Percentiles rank a stretch among this genome's conserved stretches.
phyloP scores from a whole-genome alignment of 371 early-diverging fungal genomes.

The Fennellomyces sp. region DNA sequence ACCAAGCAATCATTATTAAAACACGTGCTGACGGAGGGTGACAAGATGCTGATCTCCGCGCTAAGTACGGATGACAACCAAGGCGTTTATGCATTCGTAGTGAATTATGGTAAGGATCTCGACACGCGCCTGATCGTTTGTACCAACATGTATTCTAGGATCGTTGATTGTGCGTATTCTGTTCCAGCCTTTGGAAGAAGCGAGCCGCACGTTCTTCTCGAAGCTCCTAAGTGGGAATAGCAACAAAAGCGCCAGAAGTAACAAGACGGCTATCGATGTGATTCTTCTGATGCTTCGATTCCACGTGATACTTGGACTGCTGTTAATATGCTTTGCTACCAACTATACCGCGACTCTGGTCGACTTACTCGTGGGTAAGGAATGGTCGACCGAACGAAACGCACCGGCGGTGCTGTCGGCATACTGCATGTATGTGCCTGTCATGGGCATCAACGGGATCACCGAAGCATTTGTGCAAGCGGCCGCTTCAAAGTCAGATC shows the following conservation, averaged over 20 bases:
- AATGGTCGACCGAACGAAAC: conserved; percentile 58
- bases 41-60: conserved; percentile 83
- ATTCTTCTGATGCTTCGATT: conserved; percentile 71
- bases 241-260: conserved; percentile 4
- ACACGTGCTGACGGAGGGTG: conserved; percentile 93
- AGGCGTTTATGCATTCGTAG: conserved; percentile 85
- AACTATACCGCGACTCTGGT: conserved; percentile 81
- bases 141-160: conserved; percentile 44
- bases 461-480: conserved; percentile 93
- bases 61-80: conserved; percentile 63
- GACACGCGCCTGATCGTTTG: neutral
- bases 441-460: conserved; percentile 95
- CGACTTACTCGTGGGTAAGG: conserved; percentile 67
- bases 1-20: conserved; percentile 88
- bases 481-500: conserved; percentile 67
- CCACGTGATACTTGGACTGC: conserved; percentile 77
- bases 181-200: conserved; percentile 95
- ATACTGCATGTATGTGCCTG: conserved; percentile 89
- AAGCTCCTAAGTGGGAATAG: conserved; percentile 37
- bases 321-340: conserved; percentile 84
- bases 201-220: conserved; percentile 82
- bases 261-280: conserved; percentile 45
- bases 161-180: conserved; percentile 89
- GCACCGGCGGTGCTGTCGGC: conserved; percentile 64
- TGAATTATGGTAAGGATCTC: conserved; percentile 85